Conservation (phyloP, 2,329 filamentous ascomycete genomes). For the Penicillium expansum region DNA sequence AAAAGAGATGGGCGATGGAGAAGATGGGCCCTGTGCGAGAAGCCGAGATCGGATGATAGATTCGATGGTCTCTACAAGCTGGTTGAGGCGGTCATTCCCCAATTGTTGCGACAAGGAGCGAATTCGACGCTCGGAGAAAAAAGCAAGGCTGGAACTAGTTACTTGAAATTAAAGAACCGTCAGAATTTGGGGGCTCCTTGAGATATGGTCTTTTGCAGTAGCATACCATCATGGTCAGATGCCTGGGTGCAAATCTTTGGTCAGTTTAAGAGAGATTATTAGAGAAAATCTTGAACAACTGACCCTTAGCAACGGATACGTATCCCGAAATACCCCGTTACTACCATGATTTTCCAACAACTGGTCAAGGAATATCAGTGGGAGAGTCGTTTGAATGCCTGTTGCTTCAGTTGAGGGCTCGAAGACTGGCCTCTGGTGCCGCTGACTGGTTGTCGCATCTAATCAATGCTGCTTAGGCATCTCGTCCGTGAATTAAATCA, state of each 20-base stretch:
- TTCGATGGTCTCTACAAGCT: conserved; percentile 15
- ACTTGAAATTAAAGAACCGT: conserved; percentile 17
- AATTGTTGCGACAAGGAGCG: conserved; percentile 27
- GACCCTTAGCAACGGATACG: not conserved
- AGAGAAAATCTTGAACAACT: not conserved
- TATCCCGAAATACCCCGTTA: not conserved
- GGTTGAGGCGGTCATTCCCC: conserved; percentile 25
- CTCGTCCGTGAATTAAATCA: not conserved
- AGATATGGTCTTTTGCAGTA: no score
- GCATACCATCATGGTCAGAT: not conserved
- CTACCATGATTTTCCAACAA: not conserved
- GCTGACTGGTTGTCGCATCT: no score
- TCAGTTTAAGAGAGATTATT: not conserved
- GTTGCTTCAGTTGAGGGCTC: not conserved
- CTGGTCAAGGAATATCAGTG: not conserved
- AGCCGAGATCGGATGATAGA: not conserved
- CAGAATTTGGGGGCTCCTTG: not conserved
- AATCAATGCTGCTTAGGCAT: not conserved
- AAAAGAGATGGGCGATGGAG: not conserved
- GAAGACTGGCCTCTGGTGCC: no score
- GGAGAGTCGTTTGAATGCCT: not conserved
- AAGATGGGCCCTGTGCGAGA: not conserved
- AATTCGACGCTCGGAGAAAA: conserved; percentile 38
- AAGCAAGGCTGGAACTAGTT: conserved; percentile 34
- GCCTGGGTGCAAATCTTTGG: not conserved